Percentiles rank a stretch among this genome's conserved stretches.
Conservation (phyloP, 768 basidiomycete species). For the Mrakia frigida region DNA sequence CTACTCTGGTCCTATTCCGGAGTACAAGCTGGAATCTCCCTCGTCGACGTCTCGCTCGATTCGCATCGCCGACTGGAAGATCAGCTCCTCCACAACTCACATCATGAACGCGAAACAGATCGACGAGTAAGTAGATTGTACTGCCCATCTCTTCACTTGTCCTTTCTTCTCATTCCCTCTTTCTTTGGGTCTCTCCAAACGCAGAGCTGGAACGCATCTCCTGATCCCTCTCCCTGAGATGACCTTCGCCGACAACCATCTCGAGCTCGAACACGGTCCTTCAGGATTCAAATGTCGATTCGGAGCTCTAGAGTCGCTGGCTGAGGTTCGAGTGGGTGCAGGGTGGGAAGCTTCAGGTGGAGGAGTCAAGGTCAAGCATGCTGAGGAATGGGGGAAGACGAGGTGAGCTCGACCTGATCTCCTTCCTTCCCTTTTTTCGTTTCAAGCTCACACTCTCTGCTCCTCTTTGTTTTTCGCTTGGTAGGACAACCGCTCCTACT, state of each 20-base stretch:
- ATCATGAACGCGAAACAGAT: slow-evolving; percentile 33
- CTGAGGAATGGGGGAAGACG: slow-evolving; percentile 87
- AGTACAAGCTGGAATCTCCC: not conserved
- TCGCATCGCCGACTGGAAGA: slow-evolving; percentile 25
- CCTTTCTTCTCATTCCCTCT: slow-evolving; percentile 49
- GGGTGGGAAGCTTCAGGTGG: slow-evolving; percentile 73
- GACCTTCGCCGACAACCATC: slow-evolving; percentile 82
- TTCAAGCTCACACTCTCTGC: not conserved
- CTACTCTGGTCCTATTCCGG: slow-evolving; percentile 21
- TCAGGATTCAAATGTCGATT: slow-evolving; percentile 65
- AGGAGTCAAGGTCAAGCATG: slow-evolving; percentile 88
- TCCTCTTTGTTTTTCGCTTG: not conserved
- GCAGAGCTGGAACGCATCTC: slow-evolving; percentile 43
- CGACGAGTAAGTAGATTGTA: slow-evolving; percentile 16
- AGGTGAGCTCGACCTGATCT: slow-evolving; percentile 50
- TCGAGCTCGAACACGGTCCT: slow-evolving; percentile 61
- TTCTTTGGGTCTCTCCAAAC: slow-evolving; percentile 47
- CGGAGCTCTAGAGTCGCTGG: slow-evolving; percentile 62
- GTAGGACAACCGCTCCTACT: slow-evolving; percentile 31
- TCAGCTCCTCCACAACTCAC: slow-evolving; percentile 8
- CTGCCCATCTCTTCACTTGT: not conserved
- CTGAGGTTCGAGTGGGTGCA: slow-evolving; percentile 57
- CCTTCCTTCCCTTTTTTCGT: not conserved
- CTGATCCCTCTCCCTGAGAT: slow-evolving; percentile 89
- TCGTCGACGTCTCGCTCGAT: slow-evolving; percentile 10